Conservation (phyloP, 2,329 filamentous ascomycete genomes). For the Colletotrichum liaoningense region DNA sequence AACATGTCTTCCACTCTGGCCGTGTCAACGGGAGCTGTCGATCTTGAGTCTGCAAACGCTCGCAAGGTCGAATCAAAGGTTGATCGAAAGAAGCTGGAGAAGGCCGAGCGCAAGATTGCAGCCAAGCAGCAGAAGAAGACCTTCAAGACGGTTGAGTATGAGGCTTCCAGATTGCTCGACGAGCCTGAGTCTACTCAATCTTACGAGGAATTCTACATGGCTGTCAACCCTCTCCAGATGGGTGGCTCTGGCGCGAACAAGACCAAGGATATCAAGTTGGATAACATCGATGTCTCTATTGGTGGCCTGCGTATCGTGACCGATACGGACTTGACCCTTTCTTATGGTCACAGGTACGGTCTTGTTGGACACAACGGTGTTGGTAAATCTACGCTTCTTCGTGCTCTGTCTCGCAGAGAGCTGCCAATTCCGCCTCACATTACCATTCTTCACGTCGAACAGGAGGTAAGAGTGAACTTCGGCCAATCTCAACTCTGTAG, state of each 20-base stretch:
- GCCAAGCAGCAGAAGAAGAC: constrained; percentile 98
- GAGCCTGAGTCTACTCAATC: constrained; percentile 86
- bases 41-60: constrained; percentile 91
- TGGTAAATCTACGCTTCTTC: constrained; percentile 93
- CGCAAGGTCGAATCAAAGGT: constrained; percentile 98
- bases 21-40: constrained; percentile 84
- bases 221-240: constrained; percentile 94
- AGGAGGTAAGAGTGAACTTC: constrained; percentile 74
- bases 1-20: constrained; percentile 97
- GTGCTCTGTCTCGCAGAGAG: constrained; percentile 92
- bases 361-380: constrained; percentile 99
- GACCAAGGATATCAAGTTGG: constrained; percentile 99
- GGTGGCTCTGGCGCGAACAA: constrained; percentile 80
- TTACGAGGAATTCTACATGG: constrained; percentile 99
- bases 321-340: constrained; percentile 89
- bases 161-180: constrained; percentile 90
- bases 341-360: constrained; percentile 95
- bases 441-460: constrained; percentile 98
- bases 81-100: constrained; percentile 98
- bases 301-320: constrained; percentile 88
- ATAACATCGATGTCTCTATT: constrained; percentile 95
- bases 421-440: constrained; percentile 96
- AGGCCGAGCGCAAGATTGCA: constrained; percentile 96
- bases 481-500: constrained; percentile 11
- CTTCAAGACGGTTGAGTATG: constrained; percentile 98